phyloP scores from a whole-genome alignment of 177 flowering plant genomes.

The Vitis hybrid region DNA sequence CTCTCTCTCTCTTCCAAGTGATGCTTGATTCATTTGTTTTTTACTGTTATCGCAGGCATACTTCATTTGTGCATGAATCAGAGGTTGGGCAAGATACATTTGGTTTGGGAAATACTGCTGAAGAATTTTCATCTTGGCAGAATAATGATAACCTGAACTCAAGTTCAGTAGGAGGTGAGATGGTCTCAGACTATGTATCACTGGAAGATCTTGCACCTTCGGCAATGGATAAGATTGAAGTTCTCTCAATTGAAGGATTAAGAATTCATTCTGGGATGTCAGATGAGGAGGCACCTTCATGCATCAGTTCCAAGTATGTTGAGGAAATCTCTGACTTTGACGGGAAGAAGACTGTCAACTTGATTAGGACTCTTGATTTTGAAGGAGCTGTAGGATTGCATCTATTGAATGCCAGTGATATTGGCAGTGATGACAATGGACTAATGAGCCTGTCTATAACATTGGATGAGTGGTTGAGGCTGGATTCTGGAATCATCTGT shows the following conservation, averaged over 20 bases:
- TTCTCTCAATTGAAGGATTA: slow-evolving; percentile 48
- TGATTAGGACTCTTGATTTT: slow-evolving; percentile 5
- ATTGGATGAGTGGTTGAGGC: slow-evolving; percentile 50
- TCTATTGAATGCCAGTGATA: slow-evolving; percentile 5
- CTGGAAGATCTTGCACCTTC: slow-evolving; percentile 24
- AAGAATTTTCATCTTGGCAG: slow-evolving; percentile 5
- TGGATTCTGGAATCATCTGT: slow-evolving; percentile 35
- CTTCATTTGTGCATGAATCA: slow-evolving; percentile 5
- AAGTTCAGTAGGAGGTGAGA: slow-evolving; percentile 4
- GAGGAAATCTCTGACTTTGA: slow-evolving; percentile 9
- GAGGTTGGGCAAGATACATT: slow-evolving; percentile 2
- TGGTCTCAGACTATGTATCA: slow-evolving; percentile 19
- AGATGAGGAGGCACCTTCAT: slow-evolving; percentile 33
- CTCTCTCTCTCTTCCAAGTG: not conserved
- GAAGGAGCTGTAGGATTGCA: slow-evolving; percentile 19
- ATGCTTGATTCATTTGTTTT: not conserved
- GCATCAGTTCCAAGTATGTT: slow-evolving; percentile 19
- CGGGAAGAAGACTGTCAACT: slow-evolving; percentile 3
- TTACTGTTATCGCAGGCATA: slow-evolving; percentile 18
- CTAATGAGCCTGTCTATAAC: slow-evolving; percentile 36
- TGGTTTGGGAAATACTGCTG: slow-evolving; percentile 5
- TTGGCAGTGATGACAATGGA: slow-evolving; percentile 15
- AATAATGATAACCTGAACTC: slow-evolving; percentile 8
- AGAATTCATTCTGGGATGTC: slow-evolving; percentile 50
- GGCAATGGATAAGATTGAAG: slow-evolving; percentile 39